Percentiles rank a stretch among this genome's conserved stretches.
These are phyloP conservation scores for Hypoxylon trugodes DNA, from an alignment of 495 filamentous ascomycete genomes.

Conservation along the genomic window DNA sequence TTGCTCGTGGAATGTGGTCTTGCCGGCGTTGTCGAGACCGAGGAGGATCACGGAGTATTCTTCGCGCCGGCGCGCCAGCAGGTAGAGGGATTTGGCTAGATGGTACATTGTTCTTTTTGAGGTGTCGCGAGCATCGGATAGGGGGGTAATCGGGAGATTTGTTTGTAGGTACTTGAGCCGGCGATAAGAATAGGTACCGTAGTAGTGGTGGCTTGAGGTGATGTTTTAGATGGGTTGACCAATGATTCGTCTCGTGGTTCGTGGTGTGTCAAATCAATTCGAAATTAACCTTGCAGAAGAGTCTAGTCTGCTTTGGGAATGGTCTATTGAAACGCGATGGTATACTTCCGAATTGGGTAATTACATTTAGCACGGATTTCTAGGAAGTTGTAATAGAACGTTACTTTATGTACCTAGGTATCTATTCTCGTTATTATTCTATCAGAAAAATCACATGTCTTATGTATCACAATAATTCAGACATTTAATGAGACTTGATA, in stretches of 20 bases:
- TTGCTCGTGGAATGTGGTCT: conserved; percentile 97
- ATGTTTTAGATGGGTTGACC: conserved; percentile 27
- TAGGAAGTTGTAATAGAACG: neutral
- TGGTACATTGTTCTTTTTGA: conserved; percentile 73
- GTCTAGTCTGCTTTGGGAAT: too few species aligned
- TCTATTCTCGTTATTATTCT: too few species aligned
- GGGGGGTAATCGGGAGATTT: neutral
- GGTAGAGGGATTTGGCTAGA: conserved; percentile 92
- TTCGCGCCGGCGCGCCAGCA: conserved; percentile 94
- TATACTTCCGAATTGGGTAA: too few species aligned
- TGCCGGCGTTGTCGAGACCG: conserved; percentile 97
- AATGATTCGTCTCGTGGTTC: conserved; percentile 12
- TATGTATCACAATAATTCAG: too few species aligned
- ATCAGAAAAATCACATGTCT: too few species aligned
- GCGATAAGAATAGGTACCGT: conserved; percentile 8
- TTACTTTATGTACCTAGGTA: neutral
- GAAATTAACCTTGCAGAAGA: too few species aligned
- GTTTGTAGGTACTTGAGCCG: conserved; percentile 1
- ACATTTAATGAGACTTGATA: too few species aligned
- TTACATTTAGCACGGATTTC: neutral
- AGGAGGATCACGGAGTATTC: conserved; percentile 98
- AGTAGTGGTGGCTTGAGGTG: conserved; percentile 14
- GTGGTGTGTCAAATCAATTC: too few species aligned
- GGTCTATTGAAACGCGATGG: too few species aligned
- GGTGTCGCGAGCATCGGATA: neutral